A percentile compares a stretch with the other conserved stretches of the same genome.
These are phyloP conservation scores for Vanrija sp. DNA, from an alignment of 1,284 basidiomycete species.

Conservation along the genomic window DNA sequence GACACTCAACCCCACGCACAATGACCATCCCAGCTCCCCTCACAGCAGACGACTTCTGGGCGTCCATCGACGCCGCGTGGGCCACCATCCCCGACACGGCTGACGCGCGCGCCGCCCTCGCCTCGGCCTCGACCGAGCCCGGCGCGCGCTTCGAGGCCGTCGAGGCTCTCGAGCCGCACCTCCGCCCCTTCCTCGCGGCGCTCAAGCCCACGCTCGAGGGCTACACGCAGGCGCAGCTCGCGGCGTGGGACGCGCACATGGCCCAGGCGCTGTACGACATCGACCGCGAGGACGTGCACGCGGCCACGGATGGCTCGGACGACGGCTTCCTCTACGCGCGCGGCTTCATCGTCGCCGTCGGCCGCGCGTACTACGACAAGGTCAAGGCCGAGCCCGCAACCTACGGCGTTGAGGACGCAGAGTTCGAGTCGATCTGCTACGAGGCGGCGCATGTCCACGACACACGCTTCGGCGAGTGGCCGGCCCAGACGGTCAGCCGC, in stretches of 20 bases:
- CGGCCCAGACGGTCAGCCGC: too few relatives aligned
- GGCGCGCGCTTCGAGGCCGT: neutral
- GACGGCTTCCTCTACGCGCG: conserved; percentile 12
- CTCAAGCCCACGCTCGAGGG: neutral
- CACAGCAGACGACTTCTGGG: conserved; percentile 2
- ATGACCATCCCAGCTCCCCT: neutral
- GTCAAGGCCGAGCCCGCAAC: neutral
- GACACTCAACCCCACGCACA: neutral
- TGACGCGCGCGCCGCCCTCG: neutral
- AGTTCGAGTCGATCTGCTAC: conserved; percentile 7
- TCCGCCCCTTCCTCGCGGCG: neutral
- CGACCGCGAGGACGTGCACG: conserved; percentile 10
- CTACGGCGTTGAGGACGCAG: conserved; percentile 1
- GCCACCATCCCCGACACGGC: neutral
- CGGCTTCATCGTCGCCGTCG: conserved; percentile 8
- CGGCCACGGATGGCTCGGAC: conserved; percentile 2
- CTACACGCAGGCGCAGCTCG: neutral
- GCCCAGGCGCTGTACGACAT: conserved; percentile 6
- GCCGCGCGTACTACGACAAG: conserved; percentile 3
- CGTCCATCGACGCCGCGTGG: conserved; percentile 1
- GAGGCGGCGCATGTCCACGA: neutral
- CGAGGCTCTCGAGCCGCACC: neutral
- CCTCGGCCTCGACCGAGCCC: neutral
- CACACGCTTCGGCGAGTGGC: conserved; percentile 8
- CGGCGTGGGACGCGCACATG: conserved; percentile 7